phyloP scores from a whole-genome alignment of 768 basidiomycete genomes.

The Suillus paluster region DNA sequence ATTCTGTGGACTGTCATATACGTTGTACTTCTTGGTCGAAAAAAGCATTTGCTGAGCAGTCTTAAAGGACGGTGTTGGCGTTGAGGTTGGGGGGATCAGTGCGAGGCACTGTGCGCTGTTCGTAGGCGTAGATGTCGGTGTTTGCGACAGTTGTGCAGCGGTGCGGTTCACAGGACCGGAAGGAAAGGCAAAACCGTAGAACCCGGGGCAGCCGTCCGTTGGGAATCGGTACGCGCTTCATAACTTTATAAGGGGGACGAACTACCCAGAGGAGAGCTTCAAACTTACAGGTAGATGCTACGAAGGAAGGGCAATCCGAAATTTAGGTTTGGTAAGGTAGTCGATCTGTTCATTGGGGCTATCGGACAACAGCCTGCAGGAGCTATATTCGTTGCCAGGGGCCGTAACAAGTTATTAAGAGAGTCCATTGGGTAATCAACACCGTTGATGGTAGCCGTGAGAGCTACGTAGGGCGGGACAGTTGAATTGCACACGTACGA shows the following conservation, averaged over 20 bases:
- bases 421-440: slow-evolving; percentile 32
- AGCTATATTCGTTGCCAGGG: slow-evolving; percentile 5
- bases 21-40: slow-evolving; percentile 14
- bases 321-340: slow-evolving; percentile 3
- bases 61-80: slow-evolving; percentile 25
- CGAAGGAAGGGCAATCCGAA: slow-evolving; percentile 14
- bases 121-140: slow-evolving; percentile 15
- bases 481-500: slow-evolving; percentile 25
- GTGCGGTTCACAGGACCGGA: slow-evolving; percentile 28
- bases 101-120: slow-evolving; percentile 18
- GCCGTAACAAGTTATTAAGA: slow-evolving; percentile 20
- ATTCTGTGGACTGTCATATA: slow-evolving; percentile 22
- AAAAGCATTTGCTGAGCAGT: slow-evolving; percentile 17
- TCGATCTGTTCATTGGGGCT: slow-evolving; percentile 1
- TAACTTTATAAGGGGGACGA: neutral
- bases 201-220: slow-evolving; percentile 30
- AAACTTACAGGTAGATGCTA: slow-evolving; percentile 15
- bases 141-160: slow-evolving; percentile 22
- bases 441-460: slow-evolving; percentile 32
- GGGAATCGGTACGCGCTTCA: slow-evolving; percentile 33
- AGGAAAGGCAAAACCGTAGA: slow-evolving; percentile 31
- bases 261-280: neutral
- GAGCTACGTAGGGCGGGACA: slow-evolving; percentile 22
- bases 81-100: slow-evolving; percentile 32
- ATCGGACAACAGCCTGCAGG: slow-evolving; percentile 2